phyloP scores from a whole-genome alignment of 768 basidiomycete species.

The Lactarius vividus region DNA sequence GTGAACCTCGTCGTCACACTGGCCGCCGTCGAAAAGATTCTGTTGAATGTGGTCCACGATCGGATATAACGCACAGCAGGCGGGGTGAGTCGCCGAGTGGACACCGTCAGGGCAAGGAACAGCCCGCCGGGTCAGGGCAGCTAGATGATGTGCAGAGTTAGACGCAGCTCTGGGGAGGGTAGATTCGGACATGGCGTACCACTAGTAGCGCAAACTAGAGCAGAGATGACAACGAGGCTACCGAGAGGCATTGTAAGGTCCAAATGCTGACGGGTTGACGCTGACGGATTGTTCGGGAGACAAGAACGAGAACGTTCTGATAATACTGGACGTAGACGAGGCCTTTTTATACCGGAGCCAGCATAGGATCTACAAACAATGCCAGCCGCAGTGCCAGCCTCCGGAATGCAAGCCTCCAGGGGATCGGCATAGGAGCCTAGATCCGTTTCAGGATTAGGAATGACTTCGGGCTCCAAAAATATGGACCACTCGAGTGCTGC shows the following conservation, averaged over 20 bases:
- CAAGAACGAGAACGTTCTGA: not conserved
- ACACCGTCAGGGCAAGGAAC: constrained; percentile 35
- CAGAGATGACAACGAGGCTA: constrained; percentile 25
- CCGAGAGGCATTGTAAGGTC: constrained; percentile 30
- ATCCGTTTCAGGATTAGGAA: not conserved
- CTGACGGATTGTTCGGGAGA: not conserved
- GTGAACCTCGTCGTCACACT: constrained; percentile 36
- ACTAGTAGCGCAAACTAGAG: constrained; percentile 20
- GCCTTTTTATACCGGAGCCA: constrained; percentile 7
- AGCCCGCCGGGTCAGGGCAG: constrained; percentile 28
- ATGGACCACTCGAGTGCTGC: not conserved
- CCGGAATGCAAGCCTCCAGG: constrained; percentile 4
- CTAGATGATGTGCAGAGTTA: constrained; percentile 12
- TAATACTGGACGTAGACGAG: not conserved
- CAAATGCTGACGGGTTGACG: not conserved
- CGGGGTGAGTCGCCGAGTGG: constrained; percentile 32
- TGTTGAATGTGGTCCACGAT: constrained; percentile 35
- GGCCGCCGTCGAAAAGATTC: constrained; percentile 33
- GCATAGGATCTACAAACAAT: constrained; percentile 1
- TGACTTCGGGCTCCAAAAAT: not conserved
- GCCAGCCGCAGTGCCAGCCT: not conserved
- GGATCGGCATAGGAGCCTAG: not conserved
- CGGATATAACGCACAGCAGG: constrained; percentile 36
- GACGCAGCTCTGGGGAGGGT: not conserved
- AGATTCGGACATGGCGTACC: constrained; percentile 12